Conservation (phyloP, 2,329 filamentous ascomycete species). For the Aspergillus udagawae region DNA sequence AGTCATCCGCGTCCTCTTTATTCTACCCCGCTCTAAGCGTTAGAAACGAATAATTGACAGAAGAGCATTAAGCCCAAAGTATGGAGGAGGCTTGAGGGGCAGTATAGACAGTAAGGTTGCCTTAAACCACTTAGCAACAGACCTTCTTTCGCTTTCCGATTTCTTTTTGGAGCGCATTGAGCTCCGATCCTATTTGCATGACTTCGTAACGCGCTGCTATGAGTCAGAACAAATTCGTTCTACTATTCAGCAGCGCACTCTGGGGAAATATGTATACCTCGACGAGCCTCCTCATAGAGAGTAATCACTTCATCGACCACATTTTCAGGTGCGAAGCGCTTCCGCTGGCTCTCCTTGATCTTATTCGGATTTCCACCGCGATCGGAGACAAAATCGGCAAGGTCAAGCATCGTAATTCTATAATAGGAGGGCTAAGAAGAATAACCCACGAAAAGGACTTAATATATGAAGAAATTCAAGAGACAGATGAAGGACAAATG, state of each 20-base stretch:
- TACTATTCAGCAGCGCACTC: not conserved
- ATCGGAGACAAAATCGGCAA: constrained; percentile 75
- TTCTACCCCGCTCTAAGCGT: constrained; percentile 46
- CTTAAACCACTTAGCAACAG: constrained; percentile 5
- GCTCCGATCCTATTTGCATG: constrained; percentile 75
- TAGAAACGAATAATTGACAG: not conserved
- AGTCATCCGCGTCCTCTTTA: constrained; percentile 80
- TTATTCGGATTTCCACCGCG: constrained; percentile 86
- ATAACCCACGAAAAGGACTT: not conserved
- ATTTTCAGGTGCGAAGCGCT: constrained; percentile 74
- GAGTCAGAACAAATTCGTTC: constrained; percentile 1
- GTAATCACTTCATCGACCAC: constrained; percentile 86
- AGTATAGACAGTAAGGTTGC: not conserved
- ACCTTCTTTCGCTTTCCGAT: constrained; percentile 91
- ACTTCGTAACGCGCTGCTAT: constrained; percentile 65
- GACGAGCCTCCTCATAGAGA: constrained; percentile 79
- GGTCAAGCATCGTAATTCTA: constrained; percentile 61
- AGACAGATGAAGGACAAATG: not conserved
- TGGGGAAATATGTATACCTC: constrained; percentile 49
- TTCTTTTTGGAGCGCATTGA: constrained; percentile 85
- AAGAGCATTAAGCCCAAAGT: not conserved
- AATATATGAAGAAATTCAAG: not conserved
- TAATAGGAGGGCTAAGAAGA: not conserved
- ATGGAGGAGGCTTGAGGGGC: not conserved
- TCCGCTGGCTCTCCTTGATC: constrained; percentile 87